These are phyloP conservation scores for Fusarium nisikadoi DNA, from an alignment of 2,329 filamentous ascomycete species.

Conservation along the genomic window DNA sequence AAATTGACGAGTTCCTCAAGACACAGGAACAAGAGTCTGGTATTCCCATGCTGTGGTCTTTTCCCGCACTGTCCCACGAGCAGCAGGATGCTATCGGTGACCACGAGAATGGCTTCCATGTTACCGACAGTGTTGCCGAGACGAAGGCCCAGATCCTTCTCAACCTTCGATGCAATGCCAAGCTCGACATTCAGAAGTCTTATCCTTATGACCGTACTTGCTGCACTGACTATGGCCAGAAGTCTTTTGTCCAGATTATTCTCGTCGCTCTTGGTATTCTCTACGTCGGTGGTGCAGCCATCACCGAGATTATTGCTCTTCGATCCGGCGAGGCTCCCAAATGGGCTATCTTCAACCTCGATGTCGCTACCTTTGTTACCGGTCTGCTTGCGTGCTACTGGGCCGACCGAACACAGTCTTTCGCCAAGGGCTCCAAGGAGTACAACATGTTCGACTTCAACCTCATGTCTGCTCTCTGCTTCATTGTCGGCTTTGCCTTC, in stretches of 20 bases:
- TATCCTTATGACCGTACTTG: slow-evolving; percentile 63
- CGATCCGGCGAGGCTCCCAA: slow-evolving; percentile 17
- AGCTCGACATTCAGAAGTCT: slow-evolving; percentile 44
- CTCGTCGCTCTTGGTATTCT: slow-evolving; percentile 33
- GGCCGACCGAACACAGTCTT: slow-evolving; percentile 45
- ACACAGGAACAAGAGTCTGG: slow-evolving; percentile 22
- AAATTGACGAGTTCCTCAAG: slow-evolving; percentile 33
- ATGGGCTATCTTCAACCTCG: slow-evolving; percentile 31
- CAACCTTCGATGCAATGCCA: slow-evolving; percentile 64
- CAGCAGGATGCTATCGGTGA: slow-evolving; percentile 36
- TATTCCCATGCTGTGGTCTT: slow-evolving; percentile 35
- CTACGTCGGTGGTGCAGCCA: slow-evolving; percentile 32
- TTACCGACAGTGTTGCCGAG: slow-evolving; percentile 43
- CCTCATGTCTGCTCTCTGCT: slow-evolving; percentile 30
- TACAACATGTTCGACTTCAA: slow-evolving; percentile 37
- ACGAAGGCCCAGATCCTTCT: slow-evolving; percentile 57
- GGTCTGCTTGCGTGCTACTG: slow-evolving; percentile 44
- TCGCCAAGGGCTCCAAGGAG: slow-evolving; percentile 44
- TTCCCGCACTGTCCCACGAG: slow-evolving; percentile 21
- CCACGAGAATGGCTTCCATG: slow-evolving; percentile 44
- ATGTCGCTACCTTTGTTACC: slow-evolving; percentile 39
- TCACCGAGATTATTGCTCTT: slow-evolving; percentile 23
- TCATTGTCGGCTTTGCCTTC: slow-evolving; percentile 30
- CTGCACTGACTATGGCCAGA: slow-evolving; percentile 58
- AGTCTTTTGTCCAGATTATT: slow-evolving; percentile 36